phyloP scores from a whole-genome alignment of 1,284 basidiomycete genomes.

The Malassezia yamatoensis region DNA sequence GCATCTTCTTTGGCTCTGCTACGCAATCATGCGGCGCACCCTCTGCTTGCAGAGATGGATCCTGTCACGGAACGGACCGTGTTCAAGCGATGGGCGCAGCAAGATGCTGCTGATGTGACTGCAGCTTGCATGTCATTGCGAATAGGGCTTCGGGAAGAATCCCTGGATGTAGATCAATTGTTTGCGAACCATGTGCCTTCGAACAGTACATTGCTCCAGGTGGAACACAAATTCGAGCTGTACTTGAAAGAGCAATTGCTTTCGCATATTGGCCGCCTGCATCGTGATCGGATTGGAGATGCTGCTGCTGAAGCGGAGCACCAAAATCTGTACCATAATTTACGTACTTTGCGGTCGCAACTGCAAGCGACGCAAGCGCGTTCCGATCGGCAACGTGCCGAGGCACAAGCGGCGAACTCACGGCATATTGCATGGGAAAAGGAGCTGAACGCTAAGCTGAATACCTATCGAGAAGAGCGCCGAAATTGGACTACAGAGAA shows the following conservation, averaged over 20 bases:
- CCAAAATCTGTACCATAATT: constrained; percentile 41
- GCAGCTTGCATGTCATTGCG: constrained; percentile 57
- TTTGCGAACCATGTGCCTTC: not conserved
- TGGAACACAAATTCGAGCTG: constrained; percentile 45
- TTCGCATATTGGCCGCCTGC: constrained; percentile 44
- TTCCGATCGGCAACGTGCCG: constrained; percentile 28
- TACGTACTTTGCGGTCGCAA: constrained; percentile 26
- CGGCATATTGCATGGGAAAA: constrained; percentile 39
- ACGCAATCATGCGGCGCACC: constrained; percentile 64
- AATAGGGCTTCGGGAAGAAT: not conserved
- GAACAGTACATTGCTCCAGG: constrained; percentile 22
- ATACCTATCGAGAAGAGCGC: constrained; percentile 39
- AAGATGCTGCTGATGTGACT: constrained; percentile 60
- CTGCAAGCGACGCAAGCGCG: constrained; percentile 19
- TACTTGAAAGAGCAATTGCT: constrained; percentile 48
- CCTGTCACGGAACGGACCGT: constrained; percentile 58
- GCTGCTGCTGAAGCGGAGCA: constrained; percentile 43
- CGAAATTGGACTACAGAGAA: constrained; percentile 31
- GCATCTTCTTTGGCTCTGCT: constrained; percentile 54
- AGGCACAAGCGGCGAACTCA: constrained; percentile 25
- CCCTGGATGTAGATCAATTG: not conserved
- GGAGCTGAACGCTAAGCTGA: constrained; percentile 41
- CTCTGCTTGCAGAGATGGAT: constrained; percentile 60
- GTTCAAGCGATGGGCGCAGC: constrained; percentile 59
- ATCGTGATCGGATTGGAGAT: constrained; percentile 41